A percentile compares a stretch with the other conserved stretches of the same genome.
These are phyloP conservation scores for Amborella trichopoda DNA, from an alignment of 164 flowering plant species.

Conservation along the genomic window DNA sequence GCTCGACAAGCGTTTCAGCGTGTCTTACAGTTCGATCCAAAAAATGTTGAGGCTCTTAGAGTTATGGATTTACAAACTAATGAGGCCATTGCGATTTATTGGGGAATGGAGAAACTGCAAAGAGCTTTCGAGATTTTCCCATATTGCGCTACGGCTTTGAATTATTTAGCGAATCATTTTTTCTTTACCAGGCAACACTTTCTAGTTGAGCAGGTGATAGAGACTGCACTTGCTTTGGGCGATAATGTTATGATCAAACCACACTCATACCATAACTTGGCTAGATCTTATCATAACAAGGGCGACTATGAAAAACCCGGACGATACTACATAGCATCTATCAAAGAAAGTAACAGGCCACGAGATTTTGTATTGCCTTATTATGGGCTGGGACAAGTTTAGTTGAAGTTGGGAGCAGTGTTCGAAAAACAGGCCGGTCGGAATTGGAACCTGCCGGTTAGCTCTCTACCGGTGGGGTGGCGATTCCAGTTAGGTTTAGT, in stretches of 20 bases:
- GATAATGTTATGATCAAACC: not conserved
- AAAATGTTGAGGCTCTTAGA: slow-evolving; percentile 93
- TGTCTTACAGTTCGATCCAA: slow-evolving; percentile 90
- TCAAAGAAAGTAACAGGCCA: not conserved
- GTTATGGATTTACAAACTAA: too few relatives aligned
- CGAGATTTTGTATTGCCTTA: not conserved
- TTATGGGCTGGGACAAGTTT: slow-evolving; percentile 97
- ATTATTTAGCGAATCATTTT: not conserved
- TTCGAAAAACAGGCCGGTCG: too few relatives aligned
- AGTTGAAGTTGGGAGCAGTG: slow-evolving; percentile 86
- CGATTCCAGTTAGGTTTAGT: too few relatives aligned
- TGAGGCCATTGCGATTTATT: not conserved
- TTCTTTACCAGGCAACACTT: not conserved
- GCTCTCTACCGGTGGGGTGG: too few relatives aligned
- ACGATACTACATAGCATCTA: not conserved
- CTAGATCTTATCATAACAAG: not conserved
- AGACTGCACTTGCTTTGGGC: not conserved
- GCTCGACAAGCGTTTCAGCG: slow-evolving; percentile 83
- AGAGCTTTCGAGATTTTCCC: not conserved
- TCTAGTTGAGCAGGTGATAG: not conserved
- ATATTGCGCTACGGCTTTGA: not conserved
- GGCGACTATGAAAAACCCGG: not conserved
- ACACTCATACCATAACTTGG: not conserved
- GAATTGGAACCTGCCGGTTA: too few relatives aligned
- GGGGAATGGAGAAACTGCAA: not conserved